Conservation (phyloP, 257 asterid species). For the Scutellaria minor region DNA sequence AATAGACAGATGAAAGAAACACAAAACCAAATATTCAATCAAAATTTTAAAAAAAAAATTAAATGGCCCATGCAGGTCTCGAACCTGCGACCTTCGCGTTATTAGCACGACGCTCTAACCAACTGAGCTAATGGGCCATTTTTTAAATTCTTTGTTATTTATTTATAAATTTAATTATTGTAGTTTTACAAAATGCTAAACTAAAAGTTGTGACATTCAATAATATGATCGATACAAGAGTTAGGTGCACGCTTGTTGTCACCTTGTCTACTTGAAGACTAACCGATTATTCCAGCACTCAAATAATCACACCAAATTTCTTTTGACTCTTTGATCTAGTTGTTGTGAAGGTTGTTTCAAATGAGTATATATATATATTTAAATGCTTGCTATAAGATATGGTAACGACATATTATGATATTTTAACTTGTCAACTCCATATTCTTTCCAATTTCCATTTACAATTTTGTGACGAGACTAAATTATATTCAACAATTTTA, state of each 20-base stretch:
- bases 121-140: constrained; percentile 71
- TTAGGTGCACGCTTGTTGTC: not conserved
- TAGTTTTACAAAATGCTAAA: not conserved
- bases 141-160: no score
- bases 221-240: not conserved
- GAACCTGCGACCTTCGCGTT: constrained; percentile 75
- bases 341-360: not conserved
- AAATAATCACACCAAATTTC: constrained; percentile 1
- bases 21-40: no score
- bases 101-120: constrained; percentile 79
- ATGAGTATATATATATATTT: no score
- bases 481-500: not conserved
- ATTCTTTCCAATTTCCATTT: not conserved
- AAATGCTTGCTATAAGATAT: no score
- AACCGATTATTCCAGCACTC: constrained; percentile 22
- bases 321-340: not conserved
- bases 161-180: no score
- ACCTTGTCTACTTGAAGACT: not conserved
- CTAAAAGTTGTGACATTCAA: constrained; percentile 23
- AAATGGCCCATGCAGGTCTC: constrained; percentile 71
- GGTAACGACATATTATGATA: no score
- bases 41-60: no score
- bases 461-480: not conserved
- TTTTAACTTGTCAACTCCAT: no score
- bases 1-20: no score